Evolutionary conservation across 2,329 filamentous ascomycete genomes (phyloP).

Genomic region (Macrophomina pseudophaseolina): DNA sequence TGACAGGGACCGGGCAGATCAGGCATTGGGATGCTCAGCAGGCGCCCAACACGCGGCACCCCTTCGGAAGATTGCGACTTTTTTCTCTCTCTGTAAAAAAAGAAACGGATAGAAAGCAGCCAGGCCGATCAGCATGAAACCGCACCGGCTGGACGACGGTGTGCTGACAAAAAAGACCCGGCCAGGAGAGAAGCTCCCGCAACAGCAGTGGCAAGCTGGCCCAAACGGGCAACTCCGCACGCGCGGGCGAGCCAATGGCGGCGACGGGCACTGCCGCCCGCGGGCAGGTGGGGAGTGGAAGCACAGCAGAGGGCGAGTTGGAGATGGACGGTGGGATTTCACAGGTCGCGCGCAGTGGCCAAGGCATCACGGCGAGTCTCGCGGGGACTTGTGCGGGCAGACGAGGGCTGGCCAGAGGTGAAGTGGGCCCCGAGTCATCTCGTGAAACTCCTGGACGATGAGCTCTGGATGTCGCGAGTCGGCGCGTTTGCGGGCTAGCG

Average conservation of each 20-base stretch:
- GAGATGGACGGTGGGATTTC: background rate
- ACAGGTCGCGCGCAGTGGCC: background rate
- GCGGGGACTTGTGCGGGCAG: background rate
- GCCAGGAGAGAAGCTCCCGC: background rate
- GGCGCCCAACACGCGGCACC: conserved; percentile 23
- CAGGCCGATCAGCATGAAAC: conserved; percentile 11
- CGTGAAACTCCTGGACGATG: background rate
- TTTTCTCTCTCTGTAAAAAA: conserved; percentile 9
- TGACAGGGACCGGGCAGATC: conserved; percentile 14
- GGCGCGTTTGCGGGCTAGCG: conserved; percentile 14
- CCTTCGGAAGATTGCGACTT: conserved; percentile 24
- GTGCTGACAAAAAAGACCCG: conserved; percentile 7
- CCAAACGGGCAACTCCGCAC: conserved; percentile 13
- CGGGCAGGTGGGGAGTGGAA: background rate
- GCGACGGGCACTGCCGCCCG: background rate
- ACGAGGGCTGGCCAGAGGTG: background rate
- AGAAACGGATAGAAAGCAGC: conserved; percentile 15
- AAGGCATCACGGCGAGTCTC: background rate
- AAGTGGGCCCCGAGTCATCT: background rate
- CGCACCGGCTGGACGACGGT: background rate
- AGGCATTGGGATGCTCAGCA: conserved; percentile 20
- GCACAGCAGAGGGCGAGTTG: background rate
- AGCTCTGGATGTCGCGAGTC: background rate
- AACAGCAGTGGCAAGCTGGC: background rate
- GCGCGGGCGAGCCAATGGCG: conserved; percentile 13